These are phyloP conservation scores for Diaporthe capsici DNA, from an alignment of 2,329 filamentous ascomycete genomes.

Conservation along the genomic window DNA sequence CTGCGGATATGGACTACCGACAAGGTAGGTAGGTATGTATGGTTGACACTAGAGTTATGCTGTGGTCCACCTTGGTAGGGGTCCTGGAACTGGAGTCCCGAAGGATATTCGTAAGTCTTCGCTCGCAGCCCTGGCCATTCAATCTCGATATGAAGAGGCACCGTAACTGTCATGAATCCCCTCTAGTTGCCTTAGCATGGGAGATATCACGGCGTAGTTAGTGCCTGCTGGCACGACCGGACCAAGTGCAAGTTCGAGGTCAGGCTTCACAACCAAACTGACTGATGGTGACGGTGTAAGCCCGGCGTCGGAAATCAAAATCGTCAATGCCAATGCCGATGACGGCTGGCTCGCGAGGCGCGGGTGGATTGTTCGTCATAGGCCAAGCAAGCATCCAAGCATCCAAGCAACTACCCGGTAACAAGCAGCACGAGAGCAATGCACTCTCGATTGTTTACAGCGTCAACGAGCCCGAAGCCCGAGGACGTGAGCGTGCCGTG, in stretches of 20 bases:
- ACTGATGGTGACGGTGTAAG: not conserved
- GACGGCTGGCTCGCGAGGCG: conserved; percentile 6
- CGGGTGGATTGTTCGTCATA: conserved; percentile 2
- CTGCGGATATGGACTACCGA: not conserved
- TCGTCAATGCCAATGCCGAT: not conserved
- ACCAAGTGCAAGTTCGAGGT: not conserved
- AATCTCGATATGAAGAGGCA: not conserved
- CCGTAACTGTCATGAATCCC: not conserved
- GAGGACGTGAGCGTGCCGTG: not conserved
- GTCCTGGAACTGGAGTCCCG: not conserved
- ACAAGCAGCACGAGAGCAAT: not conserved
- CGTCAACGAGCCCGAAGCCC: not conserved
- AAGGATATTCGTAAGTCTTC: not conserved
- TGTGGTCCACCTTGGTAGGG: not conserved
- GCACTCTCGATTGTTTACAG: not conserved
- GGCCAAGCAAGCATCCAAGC: conserved; percentile 19
- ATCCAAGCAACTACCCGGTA: not conserved
- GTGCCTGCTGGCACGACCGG: not conserved
- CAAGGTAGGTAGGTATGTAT: too few relatives aligned
- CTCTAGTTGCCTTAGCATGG: not conserved
- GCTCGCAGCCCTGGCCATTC: not conserved
- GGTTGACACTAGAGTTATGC: not conserved
- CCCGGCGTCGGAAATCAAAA: not conserved
- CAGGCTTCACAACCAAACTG: not conserved
- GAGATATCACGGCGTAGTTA: not conserved